phyloP scores from a whole-genome alignment of 1,139 yeast species.

The Taiozyma sp. region DNA sequence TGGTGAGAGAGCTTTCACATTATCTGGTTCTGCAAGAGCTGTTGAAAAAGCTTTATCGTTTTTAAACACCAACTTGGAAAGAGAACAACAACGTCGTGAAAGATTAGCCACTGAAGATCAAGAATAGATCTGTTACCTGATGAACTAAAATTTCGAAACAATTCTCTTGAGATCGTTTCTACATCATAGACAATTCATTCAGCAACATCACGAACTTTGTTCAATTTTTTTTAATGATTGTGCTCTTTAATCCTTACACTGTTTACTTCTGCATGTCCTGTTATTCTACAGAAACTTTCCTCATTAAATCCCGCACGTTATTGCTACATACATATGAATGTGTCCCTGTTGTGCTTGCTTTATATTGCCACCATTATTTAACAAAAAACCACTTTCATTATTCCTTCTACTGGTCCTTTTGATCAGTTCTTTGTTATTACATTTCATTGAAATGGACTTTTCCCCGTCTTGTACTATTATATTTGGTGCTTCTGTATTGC shows the following conservation, averaged over 20 bases:
- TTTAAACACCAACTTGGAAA: conserved; percentile 69
- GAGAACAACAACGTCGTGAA: conserved; percentile 67
- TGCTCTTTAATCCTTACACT: neutral
- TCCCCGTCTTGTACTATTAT: conserved; percentile 28
- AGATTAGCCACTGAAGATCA: conserved; percentile 14
- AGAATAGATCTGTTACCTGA: neutral
- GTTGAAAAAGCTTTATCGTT: conserved; percentile 66
- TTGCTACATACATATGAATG: neutral
- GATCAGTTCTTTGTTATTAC: conserved; percentile 17
- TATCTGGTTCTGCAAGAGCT: conserved; percentile 58
- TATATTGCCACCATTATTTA: neutral
- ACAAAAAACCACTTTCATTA: neutral
- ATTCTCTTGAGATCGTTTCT: neutral
- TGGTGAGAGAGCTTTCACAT: conserved; percentile 65
- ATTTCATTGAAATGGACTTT: conserved; percentile 31
- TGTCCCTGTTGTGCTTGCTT: neutral
- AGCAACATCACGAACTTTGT: neutral
- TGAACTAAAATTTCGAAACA: neutral
- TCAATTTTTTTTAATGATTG: neutral
- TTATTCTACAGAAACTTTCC: neutral
- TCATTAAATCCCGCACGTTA: neutral
- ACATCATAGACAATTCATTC: neutral
- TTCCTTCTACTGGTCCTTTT: neutral
- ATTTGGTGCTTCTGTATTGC: neutral
- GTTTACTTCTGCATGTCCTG: neutral